Evolutionary conservation across 2,329 filamentous ascomycete species (phyloP).

Genomic region (Neonectria magnoliae): DNA sequence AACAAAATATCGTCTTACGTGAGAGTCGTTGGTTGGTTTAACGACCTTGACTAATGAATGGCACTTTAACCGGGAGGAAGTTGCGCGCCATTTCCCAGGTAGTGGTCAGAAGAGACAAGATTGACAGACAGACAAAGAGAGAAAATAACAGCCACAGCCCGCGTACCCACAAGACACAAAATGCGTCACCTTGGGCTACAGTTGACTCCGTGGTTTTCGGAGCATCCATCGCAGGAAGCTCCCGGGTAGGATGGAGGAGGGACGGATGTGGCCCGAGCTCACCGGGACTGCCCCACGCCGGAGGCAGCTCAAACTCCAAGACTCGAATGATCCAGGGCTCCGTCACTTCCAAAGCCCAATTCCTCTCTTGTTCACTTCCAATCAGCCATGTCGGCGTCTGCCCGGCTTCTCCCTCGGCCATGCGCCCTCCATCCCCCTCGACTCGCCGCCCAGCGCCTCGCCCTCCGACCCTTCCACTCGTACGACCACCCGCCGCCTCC

Average conservation of each 20-base stretch:
- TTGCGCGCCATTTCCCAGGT: neutral
- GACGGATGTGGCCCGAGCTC: conserved; percentile 21
- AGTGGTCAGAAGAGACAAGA: neutral
- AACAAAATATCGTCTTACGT: neutral
- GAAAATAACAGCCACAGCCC: neutral
- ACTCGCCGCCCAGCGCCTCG: conserved; percentile 24
- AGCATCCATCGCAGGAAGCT: neutral
- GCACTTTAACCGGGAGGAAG: neutral
- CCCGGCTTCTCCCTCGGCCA: conserved; percentile 28
- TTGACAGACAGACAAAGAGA: neutral
- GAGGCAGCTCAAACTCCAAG: conserved; percentile 10
- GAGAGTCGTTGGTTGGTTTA: neutral
- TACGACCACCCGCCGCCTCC: conserved; percentile 70
- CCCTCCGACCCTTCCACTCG: conserved; percentile 71
- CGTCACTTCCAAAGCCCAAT: neutral
- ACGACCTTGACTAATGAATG: neutral
- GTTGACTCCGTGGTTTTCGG: neutral
- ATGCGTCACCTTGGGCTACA: neutral
- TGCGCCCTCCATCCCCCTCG: conserved; percentile 28
- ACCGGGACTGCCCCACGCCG: conserved; percentile 15
- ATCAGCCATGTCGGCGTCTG: conserved; percentile 30
- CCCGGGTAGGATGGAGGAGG: neutral
- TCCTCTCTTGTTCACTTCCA: neutral
- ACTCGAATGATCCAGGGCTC: conserved; percentile 11
- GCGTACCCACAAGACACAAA: neutral